phyloP scores from a whole-genome alignment of 2,329 filamentous ascomycete genomes.

The Alternaria ethzedia region DNA sequence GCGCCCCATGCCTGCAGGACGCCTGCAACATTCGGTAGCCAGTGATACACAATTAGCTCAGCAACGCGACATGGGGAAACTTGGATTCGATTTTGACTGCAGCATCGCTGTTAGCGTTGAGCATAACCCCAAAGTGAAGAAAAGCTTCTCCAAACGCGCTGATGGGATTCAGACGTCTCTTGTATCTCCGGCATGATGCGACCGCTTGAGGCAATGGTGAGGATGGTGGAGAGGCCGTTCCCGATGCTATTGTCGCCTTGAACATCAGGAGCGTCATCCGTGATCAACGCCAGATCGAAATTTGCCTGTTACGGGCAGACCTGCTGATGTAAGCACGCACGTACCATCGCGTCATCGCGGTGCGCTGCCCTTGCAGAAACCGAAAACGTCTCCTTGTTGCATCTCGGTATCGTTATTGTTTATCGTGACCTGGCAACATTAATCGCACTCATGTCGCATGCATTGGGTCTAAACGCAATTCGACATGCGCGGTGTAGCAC shows the following conservation, averaged over 20 bases:
- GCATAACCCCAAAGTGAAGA: neutral
- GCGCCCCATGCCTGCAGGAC: neutral
- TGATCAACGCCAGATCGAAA: neutral
- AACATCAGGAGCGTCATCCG: conserved; percentile 5
- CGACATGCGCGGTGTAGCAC: neutral
- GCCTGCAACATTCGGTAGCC: neutral
- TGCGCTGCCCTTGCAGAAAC: neutral
- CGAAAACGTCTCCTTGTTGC: neutral
- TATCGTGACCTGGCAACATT: neutral
- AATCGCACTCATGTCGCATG: neutral
- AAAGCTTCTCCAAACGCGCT: neutral
- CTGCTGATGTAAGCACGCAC: conserved; percentile 2
- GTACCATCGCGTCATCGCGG: neutral
- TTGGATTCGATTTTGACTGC: neutral
- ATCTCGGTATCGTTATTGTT: neutral
- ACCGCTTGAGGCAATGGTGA: too few relatives aligned
- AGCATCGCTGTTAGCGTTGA: neutral
- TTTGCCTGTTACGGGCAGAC: neutral
- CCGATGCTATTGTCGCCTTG: neutral
- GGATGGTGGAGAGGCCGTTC: neutral
- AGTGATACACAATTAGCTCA: neutral
- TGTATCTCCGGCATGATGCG: neutral
- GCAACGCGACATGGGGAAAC: neutral
- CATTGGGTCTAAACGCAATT: neutral
- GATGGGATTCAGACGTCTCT: neutral